phyloP scores from a whole-genome alignment of 2,329 filamentous ascomycete genomes.

The Endothia cerciana region DNA sequence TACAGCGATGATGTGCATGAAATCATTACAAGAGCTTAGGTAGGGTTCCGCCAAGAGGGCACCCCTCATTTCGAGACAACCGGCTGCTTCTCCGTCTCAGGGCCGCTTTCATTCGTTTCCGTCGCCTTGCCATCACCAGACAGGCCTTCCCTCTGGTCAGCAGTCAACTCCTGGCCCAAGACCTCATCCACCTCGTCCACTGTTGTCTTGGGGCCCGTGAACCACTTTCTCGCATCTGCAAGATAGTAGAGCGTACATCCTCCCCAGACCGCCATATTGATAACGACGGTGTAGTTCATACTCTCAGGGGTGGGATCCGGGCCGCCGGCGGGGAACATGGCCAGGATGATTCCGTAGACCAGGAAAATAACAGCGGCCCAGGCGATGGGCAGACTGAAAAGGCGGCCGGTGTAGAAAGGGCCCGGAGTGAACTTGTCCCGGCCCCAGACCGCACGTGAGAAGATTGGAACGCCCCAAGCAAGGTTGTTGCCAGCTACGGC shows the following conservation, averaged over 20 bases:
- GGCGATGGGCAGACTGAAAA: constrained; percentile 55
- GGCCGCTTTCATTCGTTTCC: constrained; percentile 12
- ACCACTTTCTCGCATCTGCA: constrained; percentile 61
- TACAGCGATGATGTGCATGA: neutral
- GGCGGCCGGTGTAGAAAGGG: constrained; percentile 60
- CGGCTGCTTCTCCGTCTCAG: constrained; percentile 15
- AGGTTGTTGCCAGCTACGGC: constrained; percentile 64
- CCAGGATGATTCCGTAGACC: constrained; percentile 57
- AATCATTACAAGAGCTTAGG: neutral
- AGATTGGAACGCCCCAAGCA: constrained; percentile 62
- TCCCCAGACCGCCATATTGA: constrained; percentile 63
- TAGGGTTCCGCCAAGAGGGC: neutral
- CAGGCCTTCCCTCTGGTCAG: constrained; percentile 25
- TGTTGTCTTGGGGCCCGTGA: constrained; percentile 62
- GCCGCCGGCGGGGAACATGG: constrained; percentile 62
- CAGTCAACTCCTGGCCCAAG: constrained; percentile 30
- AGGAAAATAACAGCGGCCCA: constrained; percentile 58
- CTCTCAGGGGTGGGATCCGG: constrained; percentile 52
- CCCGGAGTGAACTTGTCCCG: constrained; percentile 60
- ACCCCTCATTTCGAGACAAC: constrained; percentile 5
- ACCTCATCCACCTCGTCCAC: constrained; percentile 42
- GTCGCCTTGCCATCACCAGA: neutral
- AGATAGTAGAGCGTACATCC: constrained; percentile 60
- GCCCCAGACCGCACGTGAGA: constrained; percentile 62
- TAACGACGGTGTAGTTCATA: constrained; percentile 69